phyloP scores from a whole-genome alignment of 2,329 filamentous ascomycete species.

The Cladosporium colombiae region DNA sequence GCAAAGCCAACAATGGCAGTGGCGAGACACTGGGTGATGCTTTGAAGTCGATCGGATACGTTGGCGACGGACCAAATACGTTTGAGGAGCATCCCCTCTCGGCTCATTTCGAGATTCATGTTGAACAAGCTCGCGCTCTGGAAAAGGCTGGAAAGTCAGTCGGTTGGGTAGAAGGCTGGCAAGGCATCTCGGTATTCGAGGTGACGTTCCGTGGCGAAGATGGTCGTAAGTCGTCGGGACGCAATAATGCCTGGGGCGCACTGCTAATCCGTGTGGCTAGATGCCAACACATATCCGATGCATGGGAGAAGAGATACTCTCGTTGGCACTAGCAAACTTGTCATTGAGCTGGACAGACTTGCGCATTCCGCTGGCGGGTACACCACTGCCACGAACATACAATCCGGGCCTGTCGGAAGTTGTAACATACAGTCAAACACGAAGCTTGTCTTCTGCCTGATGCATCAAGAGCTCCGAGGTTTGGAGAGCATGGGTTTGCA shows the following conservation, averaged over 20 bases:
- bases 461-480: constrained; percentile 29
- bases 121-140: constrained; percentile 29
- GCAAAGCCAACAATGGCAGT: constrained; percentile 26
- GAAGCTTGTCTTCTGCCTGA: constrained; percentile 32
- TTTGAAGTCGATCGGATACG: constrained; percentile 37
- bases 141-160: constrained; percentile 28
- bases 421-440: constrained; percentile 37
- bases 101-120: constrained; percentile 34
- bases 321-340: constrained; percentile 30
- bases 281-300: constrained; percentile 39
- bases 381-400: constrained; percentile 34
- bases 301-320: constrained; percentile 31
- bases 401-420: constrained; percentile 26
- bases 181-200: constrained; percentile 32
- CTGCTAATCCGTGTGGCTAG: neutral
- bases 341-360: constrained; percentile 29
- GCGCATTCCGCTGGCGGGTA: constrained; percentile 26
- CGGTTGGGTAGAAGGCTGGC: constrained; percentile 30
- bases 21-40: constrained; percentile 33
- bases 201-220: constrained; percentile 37
- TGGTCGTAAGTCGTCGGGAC: constrained; percentile 25
- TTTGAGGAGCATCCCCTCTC: constrained; percentile 30
- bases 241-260: neutral
- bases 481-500: constrained; percentile 31
- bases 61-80: constrained; percentile 32